Evolutionary conservation across 2,329 filamentous ascomycete species (phyloP).

Genomic region (Talaromyces sp.): DNA sequence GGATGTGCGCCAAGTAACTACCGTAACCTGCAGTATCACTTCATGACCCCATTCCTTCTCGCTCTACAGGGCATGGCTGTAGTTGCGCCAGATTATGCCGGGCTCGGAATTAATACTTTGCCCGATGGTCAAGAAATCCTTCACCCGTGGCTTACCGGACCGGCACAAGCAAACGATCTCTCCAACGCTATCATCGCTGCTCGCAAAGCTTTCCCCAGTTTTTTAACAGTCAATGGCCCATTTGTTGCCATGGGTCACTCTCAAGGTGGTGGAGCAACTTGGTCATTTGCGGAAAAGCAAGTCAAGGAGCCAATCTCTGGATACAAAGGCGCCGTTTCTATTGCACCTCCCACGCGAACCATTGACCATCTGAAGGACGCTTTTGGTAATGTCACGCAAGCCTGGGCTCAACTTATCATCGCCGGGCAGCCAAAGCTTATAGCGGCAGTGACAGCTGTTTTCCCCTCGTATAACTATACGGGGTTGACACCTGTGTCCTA

Average conservation of each 20-base stretch:
- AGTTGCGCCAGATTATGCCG: slow-evolving; percentile 42
- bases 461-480: slow-evolving; percentile 1
- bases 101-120: slow-evolving; percentile 34
- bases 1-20: slow-evolving; percentile 37
- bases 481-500: slow-evolving; percentile 2
- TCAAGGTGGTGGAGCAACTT: slow-evolving; percentile 43
- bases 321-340: slow-evolving; percentile 1
- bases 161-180: slow-evolving; percentile 39
- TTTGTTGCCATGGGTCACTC: slow-evolving; percentile 45
- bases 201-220: slow-evolving; percentile 33
- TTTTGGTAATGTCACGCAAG: not conserved
- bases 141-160: slow-evolving; percentile 37
- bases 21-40: slow-evolving; percentile 37
- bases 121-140: slow-evolving; percentile 29
- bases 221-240: slow-evolving; percentile 19
- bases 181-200: slow-evolving; percentile 40
- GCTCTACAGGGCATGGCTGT: slow-evolving; percentile 41
- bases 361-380: slow-evolving; percentile 5
- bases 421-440: not conserved
- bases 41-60: slow-evolving; percentile 34
- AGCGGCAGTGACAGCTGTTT: not conserved
- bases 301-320: slow-evolving; percentile 3
- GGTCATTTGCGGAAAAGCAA: slow-evolving; percentile 21
- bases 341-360: slow-evolving; percentile 4
- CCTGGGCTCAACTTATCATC: slow-evolving; percentile 4